Percentiles rank a stretch among this genome's conserved stretches.
Conservation (phyloP, 2,329 filamentous ascomycete species). For the Cladophialophora bantiana region DNA sequence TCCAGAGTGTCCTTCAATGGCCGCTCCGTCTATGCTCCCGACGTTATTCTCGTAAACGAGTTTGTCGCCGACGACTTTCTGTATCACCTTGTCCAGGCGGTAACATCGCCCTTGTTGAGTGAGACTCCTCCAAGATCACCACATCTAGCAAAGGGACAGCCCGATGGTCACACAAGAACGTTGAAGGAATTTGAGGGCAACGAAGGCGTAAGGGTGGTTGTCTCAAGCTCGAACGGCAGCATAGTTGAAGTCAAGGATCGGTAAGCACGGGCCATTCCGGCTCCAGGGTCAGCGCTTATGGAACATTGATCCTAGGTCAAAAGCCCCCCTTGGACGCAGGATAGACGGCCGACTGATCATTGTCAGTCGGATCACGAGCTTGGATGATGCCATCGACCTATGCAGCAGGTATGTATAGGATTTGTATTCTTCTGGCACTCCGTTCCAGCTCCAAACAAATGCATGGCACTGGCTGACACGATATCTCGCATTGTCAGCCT, state of each 20-base stretch:
- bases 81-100: constrained; percentile 18
- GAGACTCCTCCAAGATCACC: constrained; percentile 1
- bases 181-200: constrained; percentile 18
- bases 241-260: constrained; percentile 44
- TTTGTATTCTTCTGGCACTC: background rate
- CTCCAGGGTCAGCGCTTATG: background rate
- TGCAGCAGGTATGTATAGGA: constrained; percentile 44
- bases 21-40: constrained; percentile 66
- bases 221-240: constrained; percentile 44
- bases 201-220: constrained; percentile 32
- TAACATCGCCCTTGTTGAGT: constrained; percentile 8
- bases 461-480: background rate
- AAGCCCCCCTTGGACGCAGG: constrained; percentile 48
- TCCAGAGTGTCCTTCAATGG: constrained; percentile 65
- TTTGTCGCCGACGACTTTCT: constrained; percentile 51
- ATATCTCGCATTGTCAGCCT: constrained; percentile 32
- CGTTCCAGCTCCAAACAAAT: background rate
- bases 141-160: constrained; percentile 1
- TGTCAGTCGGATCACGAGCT: constrained; percentile 56
- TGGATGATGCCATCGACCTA: constrained; percentile 63
- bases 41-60: constrained; percentile 70
- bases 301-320: background rate
- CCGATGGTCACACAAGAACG: constrained; percentile 3
- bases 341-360: constrained; percentile 52
- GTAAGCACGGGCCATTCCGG: constrained; percentile 26